Conservation (phyloP, 1,284 basidiomycete genomes). For the Pseudozyma tsukubaensis region DNA sequence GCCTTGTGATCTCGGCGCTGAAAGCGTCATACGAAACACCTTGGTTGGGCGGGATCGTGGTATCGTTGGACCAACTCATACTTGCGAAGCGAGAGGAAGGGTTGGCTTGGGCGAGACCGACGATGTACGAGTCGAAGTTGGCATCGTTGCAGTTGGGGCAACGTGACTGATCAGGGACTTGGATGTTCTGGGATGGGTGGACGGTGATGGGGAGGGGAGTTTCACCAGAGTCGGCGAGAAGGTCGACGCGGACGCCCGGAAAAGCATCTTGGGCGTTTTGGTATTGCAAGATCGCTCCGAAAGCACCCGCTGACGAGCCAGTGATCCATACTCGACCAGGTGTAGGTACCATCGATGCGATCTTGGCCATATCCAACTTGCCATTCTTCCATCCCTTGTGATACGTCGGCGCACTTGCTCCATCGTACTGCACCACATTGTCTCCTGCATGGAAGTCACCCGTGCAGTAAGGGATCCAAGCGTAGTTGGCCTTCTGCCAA, state of each 20-base stretch:
- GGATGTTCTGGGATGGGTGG: slow-evolving; percentile 26
- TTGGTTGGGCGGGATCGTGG: slow-evolving; percentile 28
- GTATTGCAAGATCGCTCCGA: slow-evolving; percentile 30
- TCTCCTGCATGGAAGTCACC: slow-evolving; percentile 37
- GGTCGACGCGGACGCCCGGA: slow-evolving; percentile 16
- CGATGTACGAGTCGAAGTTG: slow-evolving; percentile 37
- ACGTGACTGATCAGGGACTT: slow-evolving; percentile 15
- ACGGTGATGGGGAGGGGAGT: slow-evolving; percentile 18
- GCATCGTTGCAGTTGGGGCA: slow-evolving; percentile 36
- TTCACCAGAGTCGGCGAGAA: slow-evolving; percentile 30
- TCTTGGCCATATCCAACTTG: slow-evolving; percentile 18
- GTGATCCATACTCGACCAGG: slow-evolving; percentile 13
- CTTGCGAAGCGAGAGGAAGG: slow-evolving; percentile 24
- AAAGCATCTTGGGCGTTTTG: slow-evolving; percentile 30
- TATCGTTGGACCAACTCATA: slow-evolving; percentile 34
- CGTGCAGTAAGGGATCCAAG: slow-evolving; percentile 38
- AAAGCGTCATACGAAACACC: slow-evolving; percentile 17
- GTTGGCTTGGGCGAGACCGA: slow-evolving; percentile 33
- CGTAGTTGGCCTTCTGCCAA: slow-evolving; percentile 25
- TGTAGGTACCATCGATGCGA: slow-evolving; percentile 18
- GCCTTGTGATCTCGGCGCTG: slow-evolving; percentile 8
- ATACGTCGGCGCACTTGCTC: neutral
- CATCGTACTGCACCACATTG: slow-evolving; percentile 25
- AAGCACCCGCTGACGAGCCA: slow-evolving; percentile 29
- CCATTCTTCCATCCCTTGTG: slow-evolving; percentile 29